Base-by-base conservation (phyloP, 2,329 filamentous ascomycete species). In the Ceratocystis diversiconidia region DNA sequence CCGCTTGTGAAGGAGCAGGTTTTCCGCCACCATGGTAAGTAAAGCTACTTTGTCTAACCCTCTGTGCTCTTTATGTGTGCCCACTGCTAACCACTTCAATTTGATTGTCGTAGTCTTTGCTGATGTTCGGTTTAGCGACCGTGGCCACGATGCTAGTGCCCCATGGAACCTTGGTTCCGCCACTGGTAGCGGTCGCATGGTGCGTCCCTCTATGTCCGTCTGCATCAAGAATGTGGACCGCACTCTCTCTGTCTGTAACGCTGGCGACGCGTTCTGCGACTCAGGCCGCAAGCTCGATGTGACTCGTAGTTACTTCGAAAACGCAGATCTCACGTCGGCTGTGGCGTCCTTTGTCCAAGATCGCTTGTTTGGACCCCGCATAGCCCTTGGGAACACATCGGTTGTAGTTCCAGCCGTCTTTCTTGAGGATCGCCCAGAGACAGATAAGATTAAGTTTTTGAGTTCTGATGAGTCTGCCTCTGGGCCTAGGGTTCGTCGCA, bases 121-220 rank as follows among this genome's bases (percentile, higher is more conserved):
- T 5, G 62, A 64, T 43, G 25, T 64, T 52, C 62, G 62, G 8
- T 64, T 64, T 15, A 43, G 48, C 15, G 62, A 64, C 32, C 52
- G 52, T 30, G 50, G 62, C 50, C 50, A 64, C 41, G 62, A 64
- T 44, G 36, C 32, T 17, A 57, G 48, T 15, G 50, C 50, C 2
- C 62, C 62, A 10, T 64, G 62, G 62, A 43, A 43, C 8, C 15
- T 28, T 6, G 62, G 62, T 36, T 43, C 62, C 12, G 32, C 62
- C 6, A n/a, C 3, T 8, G 25, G 44, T 5, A 55, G 52, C 19
- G 62, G 62, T 1, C 62, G 36, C 12, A 57, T 57, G 62, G 62
- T 50, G 5, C 62, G 62, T 6, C 62, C 25, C 12, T 64, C 62
- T 5, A 19, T 64, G 10, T 28, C 30, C 3, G 7, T n/a, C 28